Base-by-base conservation (phyloP, 202 grass and related monocot genomes). In the Panicum hallii region DNA sequence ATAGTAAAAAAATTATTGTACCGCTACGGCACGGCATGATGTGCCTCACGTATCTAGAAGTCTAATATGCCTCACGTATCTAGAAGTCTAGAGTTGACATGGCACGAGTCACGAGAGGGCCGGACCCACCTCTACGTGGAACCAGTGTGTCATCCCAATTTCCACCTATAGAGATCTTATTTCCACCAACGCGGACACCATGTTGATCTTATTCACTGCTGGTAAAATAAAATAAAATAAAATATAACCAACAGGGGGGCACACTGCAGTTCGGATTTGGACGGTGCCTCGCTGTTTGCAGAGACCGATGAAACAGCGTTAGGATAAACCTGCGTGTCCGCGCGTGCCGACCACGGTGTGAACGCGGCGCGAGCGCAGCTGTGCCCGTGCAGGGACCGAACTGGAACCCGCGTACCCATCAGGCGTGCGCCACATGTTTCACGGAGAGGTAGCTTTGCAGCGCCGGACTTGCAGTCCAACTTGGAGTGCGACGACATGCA, bases 261-360 rank as follows among this genome's bases (percentile, higher is more conserved):
- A 38, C 63, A 9, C 5, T 9, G 15, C 43, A 15, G 47, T 15
- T 15, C 47, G 47, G 13, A 49, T 65, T 65, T 40, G 32, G 32
- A 38, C 63, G 1, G 36, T 11, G 69, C 4, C 2, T 32, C 46
- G 46, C 26, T 73, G 26, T 52, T 71, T 48, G 11, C 60, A 49
- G 3, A 67, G 7, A 41, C 30, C 1, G 14, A 49, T 53, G 15
- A 20, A 74, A 53, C 48, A 54, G 72, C 11, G 50, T 75, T 75
- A 57, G 52, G 72, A 75, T 75, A 75, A 75, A 22, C 70, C 4
- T 6, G 28, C 34, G 70, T 75, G 72, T 75, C 49, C 34, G 52
- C 8, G 19, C n/a, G 28, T 43, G 72, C 72, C 72, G 72, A 75
- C 50, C 50, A 57, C 11, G 11, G 74, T 76, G 36, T 76, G 74